phyloP scores from a whole-genome alignment of 768 basidiomycete genomes.

The Lactifluus rugatus region DNA sequence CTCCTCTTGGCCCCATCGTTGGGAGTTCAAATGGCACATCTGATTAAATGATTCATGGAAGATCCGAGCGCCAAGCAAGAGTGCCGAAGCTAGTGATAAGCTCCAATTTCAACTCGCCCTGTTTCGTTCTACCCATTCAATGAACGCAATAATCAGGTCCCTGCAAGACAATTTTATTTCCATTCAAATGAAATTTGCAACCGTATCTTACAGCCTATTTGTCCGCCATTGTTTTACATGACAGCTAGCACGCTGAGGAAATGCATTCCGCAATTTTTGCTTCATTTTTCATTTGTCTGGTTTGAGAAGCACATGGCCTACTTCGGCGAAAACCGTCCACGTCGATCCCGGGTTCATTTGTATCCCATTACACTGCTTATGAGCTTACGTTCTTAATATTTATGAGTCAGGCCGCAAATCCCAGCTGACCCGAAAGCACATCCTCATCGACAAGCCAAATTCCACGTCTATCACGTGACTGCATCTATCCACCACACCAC shows the following conservation, averaged over 20 bases:
- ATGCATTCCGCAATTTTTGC: neutral
- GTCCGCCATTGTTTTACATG: neutral
- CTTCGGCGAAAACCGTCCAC: neutral
- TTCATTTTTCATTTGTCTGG: slow-evolving; percentile 2
- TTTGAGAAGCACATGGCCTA: neutral
- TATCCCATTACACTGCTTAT: neutral
- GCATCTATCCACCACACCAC: neutral
- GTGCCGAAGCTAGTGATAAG: neutral
- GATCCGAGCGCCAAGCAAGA: neutral
- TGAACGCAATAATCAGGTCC: neutral
- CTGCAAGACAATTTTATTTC: neutral
- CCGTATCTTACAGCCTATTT: neutral
- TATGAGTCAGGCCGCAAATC: neutral
- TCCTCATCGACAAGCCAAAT: neutral
- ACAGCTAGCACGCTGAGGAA: neutral
- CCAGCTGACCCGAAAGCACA: neutral
- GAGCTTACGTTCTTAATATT: neutral
- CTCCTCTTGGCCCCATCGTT: neutral
- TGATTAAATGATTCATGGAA: neutral
- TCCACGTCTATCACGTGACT: neutral
- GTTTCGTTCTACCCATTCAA: neutral
- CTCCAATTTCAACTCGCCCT: neutral
- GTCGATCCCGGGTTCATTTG: slow-evolving; percentile 9
- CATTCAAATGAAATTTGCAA: neutral
- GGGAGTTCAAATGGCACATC: neutral